These are phyloP conservation scores for Escovopsis sp. DNA, from an alignment of 2,329 filamentous ascomycete species.

Conservation along the genomic window DNA sequence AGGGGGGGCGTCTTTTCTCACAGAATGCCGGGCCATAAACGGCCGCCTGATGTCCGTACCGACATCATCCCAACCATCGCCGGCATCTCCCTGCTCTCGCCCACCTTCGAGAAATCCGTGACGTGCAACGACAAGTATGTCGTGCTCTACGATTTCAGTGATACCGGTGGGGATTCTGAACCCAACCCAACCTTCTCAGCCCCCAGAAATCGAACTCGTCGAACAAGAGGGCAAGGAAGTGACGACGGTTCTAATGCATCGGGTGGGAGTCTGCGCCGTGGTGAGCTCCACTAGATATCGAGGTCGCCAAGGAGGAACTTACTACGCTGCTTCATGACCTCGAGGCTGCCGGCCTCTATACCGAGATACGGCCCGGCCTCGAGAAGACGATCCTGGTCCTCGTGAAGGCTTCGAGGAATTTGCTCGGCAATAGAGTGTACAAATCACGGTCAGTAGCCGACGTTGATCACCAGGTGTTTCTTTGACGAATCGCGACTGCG, in stretches of 20 bases:
- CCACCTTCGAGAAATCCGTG: not conserved
- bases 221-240: too few species aligned
- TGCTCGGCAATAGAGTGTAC: constrained; percentile 50
- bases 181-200: not conserved
- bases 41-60: not conserved
- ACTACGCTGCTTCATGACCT: constrained; percentile 40
- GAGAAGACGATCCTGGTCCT: constrained; percentile 54
- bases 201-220: too few species aligned
- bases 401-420: constrained; percentile 44
- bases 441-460: constrained; percentile 38
- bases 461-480: not conserved
- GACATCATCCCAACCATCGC: not conserved
- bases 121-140: constrained; percentile 25
- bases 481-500: too few species aligned
- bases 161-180: constrained; percentile 20
- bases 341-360: constrained; percentile 47
- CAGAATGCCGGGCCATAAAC: not conserved
- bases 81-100: not conserved
- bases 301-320: constrained; percentile 19
- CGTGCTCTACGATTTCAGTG: constrained; percentile 22
- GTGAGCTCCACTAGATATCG: constrained; percentile 18
- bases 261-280: not conserved
- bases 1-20: not conserved
- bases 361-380: constrained; percentile 56
- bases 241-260: not conserved